Conservation (phyloP, 768 basidiomycete species). For the Leccinum subtestaceum region DNA sequence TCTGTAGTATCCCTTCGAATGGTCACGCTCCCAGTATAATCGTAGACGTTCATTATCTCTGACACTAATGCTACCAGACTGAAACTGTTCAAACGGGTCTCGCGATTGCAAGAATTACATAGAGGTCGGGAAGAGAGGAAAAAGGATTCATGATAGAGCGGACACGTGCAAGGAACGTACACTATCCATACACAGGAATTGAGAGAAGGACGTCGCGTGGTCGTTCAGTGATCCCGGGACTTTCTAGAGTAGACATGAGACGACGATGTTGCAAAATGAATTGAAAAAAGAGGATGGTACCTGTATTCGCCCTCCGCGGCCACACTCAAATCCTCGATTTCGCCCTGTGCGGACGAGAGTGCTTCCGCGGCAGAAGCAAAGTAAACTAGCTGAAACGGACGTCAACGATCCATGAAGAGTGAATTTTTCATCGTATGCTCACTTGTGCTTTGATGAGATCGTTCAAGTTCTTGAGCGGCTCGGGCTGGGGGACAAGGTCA, state of each 20-base stretch:
- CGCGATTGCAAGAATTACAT: slow-evolving; percentile 11
- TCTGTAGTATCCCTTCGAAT: too few relatives aligned
- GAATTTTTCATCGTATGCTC: slow-evolving; percentile 9
- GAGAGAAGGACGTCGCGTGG: not conserved
- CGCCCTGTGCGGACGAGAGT: slow-evolving; percentile 78
- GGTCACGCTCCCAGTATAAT: not conserved
- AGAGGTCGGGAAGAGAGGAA: slow-evolving; percentile 9
- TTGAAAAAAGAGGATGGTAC: slow-evolving; percentile 34
- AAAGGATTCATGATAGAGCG: slow-evolving; percentile 3
- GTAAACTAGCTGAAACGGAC: slow-evolving; percentile 53
- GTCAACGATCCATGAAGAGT: slow-evolving; percentile 4
- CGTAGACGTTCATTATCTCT: not conserved
- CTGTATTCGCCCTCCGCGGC: slow-evolving; percentile 96
- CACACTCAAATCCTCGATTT: slow-evolving; percentile 89
- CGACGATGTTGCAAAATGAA: not conserved
- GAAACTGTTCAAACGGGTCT: slow-evolving; percentile 1
- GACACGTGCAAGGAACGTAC: slow-evolving; percentile 3
- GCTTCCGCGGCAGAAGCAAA: slow-evolving; percentile 77
- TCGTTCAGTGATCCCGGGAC: slow-evolving; percentile 80
- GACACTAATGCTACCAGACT: not conserved
- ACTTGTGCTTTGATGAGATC: slow-evolving; percentile 90
- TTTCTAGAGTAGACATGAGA: slow-evolving; percentile 47
- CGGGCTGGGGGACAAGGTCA: slow-evolving; percentile 58
- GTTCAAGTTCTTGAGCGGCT: slow-evolving; percentile 92
- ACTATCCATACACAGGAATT: slow-evolving; percentile 10